phyloP scores from a whole-genome alignment of 805 yeast genomes.

The Candida saitoana region DNA sequence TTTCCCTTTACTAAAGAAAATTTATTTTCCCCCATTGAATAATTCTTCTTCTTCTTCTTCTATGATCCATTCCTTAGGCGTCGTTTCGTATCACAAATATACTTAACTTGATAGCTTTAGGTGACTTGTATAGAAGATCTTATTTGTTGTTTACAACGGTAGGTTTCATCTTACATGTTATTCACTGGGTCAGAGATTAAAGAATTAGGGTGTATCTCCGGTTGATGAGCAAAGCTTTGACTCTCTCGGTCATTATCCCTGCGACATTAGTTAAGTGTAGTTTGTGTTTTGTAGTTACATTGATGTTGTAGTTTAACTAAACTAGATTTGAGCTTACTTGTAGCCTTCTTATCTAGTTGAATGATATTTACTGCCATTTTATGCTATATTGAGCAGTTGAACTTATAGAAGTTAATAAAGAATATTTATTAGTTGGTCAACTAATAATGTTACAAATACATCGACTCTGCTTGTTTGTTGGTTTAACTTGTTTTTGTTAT shows the following conservation, averaged over 20 bases:
- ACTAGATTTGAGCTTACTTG: no score
- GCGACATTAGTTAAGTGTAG: no score
- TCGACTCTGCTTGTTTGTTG: no score
- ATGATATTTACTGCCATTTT: no score
- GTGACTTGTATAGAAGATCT: conserved; percentile 4
- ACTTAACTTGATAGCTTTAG: conserved; percentile 19
- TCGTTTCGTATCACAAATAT: conserved; percentile 13
- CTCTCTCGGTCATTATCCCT: conserved; percentile 52
- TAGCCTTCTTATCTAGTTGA: no score
- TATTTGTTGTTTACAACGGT: conserved; percentile 2
- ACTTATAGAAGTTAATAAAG: no score
- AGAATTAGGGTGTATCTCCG: conserved; percentile 48
- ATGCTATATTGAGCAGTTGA: no score
- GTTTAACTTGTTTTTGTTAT: background rate
- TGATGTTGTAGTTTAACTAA: no score
- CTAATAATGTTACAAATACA: no score
- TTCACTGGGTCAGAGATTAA: conserved; percentile 13
- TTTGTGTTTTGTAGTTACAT: no score
- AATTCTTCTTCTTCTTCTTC: background rate
- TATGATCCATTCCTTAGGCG: conserved; percentile 17
- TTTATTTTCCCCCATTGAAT: background rate
- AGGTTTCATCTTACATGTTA: conserved; percentile 1
- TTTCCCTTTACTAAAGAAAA: background rate
- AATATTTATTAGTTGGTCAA: no score
- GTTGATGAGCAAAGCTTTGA: conserved; percentile 42